Conservation (phyloP, 2,329 filamentous ascomycete species). For the Lachnellula occidentalis region DNA sequence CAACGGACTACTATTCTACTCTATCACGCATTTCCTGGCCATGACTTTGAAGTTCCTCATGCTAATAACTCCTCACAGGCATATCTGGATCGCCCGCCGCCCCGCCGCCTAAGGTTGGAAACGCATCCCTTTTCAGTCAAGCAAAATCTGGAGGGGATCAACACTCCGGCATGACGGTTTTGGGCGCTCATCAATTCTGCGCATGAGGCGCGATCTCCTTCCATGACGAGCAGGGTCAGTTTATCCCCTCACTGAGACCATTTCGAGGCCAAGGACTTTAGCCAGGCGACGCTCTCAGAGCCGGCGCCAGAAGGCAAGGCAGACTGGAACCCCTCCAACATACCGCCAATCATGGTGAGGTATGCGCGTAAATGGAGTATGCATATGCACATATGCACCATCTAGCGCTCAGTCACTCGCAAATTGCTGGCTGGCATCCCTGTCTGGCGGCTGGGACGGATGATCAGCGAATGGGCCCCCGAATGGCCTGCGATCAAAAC, state of each 20-base stretch:
- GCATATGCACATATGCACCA: constrained; percentile 8
- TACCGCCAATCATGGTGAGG: not conserved
- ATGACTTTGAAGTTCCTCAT: not conserved
- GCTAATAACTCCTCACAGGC: constrained; percentile 16
- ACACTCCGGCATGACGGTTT: constrained; percentile 10
- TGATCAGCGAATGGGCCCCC: not conserved
- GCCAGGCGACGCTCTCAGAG: not conserved
- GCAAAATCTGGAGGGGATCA: not conserved
- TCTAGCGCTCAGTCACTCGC: constrained; percentile 7
- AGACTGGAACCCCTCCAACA: not conserved
- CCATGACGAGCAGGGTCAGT: not conserved
- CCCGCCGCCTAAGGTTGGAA: constrained; percentile 12
- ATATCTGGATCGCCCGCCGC: constrained; percentile 29
- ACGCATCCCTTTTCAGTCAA: not conserved
- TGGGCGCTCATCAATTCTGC: not conserved
- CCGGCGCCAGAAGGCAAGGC: constrained; percentile 1
- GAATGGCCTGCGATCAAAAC: not conserved
- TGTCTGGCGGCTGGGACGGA: not conserved
- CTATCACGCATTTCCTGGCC: not conserved
- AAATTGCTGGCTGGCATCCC: not conserved
- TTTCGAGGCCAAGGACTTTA: constrained; percentile 3
- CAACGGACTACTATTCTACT: not conserved
- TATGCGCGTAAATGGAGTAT: constrained; percentile 5
- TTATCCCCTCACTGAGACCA: not conserved
- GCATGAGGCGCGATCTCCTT: not conserved